Conservation (phyloP, 140 eudicot species). For the Stevia rebaudiana region DNA sequence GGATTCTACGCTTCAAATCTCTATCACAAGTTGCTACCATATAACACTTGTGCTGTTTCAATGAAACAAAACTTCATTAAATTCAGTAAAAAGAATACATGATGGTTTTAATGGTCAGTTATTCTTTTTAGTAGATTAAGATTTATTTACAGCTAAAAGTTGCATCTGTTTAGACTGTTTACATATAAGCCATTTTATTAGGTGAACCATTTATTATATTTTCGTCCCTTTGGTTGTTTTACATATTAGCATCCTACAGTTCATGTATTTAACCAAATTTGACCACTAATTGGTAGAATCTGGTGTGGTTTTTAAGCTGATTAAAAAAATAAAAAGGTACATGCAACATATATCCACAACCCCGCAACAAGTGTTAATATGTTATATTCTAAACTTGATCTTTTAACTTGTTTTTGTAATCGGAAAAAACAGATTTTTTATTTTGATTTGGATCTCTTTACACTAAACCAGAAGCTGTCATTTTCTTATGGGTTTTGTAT, state of each 20-base stretch:
- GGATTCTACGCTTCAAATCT: slow-evolving; percentile 88
- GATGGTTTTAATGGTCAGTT: too few species aligned
- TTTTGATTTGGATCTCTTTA: too few species aligned
- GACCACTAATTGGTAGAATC: too few species aligned
- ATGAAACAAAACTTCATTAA: not conserved
- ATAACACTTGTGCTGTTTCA: slow-evolving; percentile 93
- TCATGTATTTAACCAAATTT: too few species aligned
- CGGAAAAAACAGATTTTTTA: not conserved
- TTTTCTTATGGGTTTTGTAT: not conserved
- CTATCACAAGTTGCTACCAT: slow-evolving; percentile 99
- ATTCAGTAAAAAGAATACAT: not conserved
- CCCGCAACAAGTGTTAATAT: not conserved
- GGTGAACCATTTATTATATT: too few species aligned
- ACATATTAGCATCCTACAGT: too few species aligned
- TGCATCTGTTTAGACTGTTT: too few species aligned
- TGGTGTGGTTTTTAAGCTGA: not conserved
- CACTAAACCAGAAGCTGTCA: not conserved
- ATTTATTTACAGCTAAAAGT: too few species aligned
- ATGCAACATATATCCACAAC: not conserved
- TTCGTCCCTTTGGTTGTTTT: too few species aligned
- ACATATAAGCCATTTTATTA: too few species aligned
- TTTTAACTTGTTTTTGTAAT: not conserved
- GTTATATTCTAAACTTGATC: not conserved
- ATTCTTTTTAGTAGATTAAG: too few species aligned
- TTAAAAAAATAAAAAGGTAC: not conserved